A percentile compares a stretch with the other conserved stretches of the same genome.
These are phyloP conservation scores for Parafenestella ontariensis DNA, from an alignment of 2,329 filamentous ascomycete species.

Conservation along the genomic window DNA sequence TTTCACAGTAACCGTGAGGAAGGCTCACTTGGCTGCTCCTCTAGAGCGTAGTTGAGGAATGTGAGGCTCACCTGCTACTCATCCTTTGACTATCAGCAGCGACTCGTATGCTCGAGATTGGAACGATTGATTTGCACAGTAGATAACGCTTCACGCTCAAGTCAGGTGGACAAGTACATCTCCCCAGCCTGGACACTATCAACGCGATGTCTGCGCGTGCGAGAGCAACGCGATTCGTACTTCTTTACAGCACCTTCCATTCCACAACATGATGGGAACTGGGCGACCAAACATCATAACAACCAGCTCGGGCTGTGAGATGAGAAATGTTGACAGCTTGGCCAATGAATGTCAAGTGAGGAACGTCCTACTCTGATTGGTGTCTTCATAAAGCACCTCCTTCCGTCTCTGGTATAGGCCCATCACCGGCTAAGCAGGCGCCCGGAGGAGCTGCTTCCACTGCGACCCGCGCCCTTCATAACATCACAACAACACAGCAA, in stretches of 20 bases:
- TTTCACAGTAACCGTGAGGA: too few species aligned
- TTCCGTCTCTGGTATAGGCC: neutral
- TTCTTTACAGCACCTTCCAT: neutral
- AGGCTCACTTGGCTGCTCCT: too few species aligned
- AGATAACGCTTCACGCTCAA: too few species aligned
- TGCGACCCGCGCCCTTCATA: neutral
- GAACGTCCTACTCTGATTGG: neutral
- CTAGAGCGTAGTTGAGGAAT: too few species aligned
- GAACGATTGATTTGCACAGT: too few species aligned
- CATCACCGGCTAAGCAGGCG: neutral
- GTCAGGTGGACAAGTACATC: too few species aligned
- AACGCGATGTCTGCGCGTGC: too few species aligned
- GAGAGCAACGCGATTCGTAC: too few species aligned
- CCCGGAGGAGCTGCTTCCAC: neutral
- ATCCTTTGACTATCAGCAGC: too few species aligned
- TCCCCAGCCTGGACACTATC: neutral
- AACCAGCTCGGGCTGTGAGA: neutral
- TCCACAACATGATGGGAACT: neutral
- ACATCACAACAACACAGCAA: constrained; percentile 1
- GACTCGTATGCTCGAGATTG: too few species aligned
- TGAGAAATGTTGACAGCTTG: neutral
- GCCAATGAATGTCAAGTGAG: neutral
- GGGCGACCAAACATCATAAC: neutral
- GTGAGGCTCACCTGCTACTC: too few species aligned
- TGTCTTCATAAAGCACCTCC: neutral